Conservation (phyloP, 129 eudicot genomes). For the Tagetes erecta region DNA sequence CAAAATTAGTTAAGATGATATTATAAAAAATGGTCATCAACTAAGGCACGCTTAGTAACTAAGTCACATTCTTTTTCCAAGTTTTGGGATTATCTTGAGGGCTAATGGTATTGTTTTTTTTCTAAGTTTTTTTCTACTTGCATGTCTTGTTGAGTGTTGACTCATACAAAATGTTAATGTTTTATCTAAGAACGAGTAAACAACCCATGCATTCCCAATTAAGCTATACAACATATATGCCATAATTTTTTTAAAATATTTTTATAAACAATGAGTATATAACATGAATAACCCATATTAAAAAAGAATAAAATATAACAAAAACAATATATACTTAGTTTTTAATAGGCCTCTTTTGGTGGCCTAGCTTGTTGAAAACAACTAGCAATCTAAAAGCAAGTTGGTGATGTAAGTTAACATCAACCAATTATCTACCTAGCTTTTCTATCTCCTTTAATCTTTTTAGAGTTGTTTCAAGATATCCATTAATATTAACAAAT, state of each 20-base stretch:
- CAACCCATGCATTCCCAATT: no score
- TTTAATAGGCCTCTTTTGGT: neutral
- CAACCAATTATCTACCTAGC: neutral
- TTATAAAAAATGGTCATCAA: neutral
- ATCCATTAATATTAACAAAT: slow-evolving; percentile 26
- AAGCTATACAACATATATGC: no score
- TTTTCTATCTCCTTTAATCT: slow-evolving; percentile 5
- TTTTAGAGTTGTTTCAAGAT: slow-evolving; percentile 5
- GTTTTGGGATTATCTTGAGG: no score
- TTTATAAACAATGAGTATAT: no score
- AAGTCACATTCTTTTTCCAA: neutral
- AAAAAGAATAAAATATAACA: neutral
- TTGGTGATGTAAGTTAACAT: slow-evolving; percentile 26
- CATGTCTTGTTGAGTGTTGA: no score
- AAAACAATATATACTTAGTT: neutral
- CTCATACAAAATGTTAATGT: no score
- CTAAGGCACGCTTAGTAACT: neutral
- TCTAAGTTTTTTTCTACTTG: no score
- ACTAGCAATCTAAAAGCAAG: slow-evolving; percentile 33
- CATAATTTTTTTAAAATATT: no score
- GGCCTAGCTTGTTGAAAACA: slow-evolving; percentile 29
- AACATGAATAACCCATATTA: no score
- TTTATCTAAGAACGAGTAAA: no score
- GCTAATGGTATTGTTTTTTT: no score
- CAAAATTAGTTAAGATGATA: neutral